phyloP scores from a whole-genome alignment of 257 asterid genomes.

The Fraxinus quadrangulata region DNA sequence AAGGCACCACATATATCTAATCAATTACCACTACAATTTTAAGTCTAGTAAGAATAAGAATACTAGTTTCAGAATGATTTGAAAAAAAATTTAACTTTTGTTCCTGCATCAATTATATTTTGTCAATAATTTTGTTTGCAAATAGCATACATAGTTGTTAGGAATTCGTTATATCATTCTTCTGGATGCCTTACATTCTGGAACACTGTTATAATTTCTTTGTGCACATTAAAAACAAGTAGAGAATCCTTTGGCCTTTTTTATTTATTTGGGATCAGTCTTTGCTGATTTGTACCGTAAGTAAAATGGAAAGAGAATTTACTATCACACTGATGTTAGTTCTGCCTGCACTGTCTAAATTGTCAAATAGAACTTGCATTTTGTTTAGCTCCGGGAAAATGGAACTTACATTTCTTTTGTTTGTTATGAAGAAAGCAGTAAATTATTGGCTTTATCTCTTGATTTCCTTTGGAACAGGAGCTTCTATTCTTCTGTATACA shows the following conservation, averaged over 20 bases:
- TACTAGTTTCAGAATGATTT: not conserved
- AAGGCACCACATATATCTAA: not conserved
- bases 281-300: not conserved
- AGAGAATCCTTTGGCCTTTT: not conserved
- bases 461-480: constrained; percentile 10
- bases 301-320: not conserved
- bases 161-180: constrained; percentile 10
- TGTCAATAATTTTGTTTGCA: not conserved
- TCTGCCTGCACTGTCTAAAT: not conserved
- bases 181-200: not conserved
- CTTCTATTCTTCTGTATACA: not conserved
- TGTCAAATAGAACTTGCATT: not conserved
- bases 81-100: not conserved
- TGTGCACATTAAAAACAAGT: not conserved
- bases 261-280: not conserved
- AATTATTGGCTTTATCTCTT: constrained; percentile 7
- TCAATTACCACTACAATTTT: not conserved
- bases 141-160: not conserved
- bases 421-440: not conserved
- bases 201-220: constrained; percentile 1
- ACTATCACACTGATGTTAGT: not conserved
- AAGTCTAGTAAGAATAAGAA: not conserved
- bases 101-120: not conserved
- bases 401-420: not conserved
- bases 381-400: not conserved